Base-by-base conservation (phyloP, 139 green algal genomes). In the Mychonastes homosphaera region DNA sequence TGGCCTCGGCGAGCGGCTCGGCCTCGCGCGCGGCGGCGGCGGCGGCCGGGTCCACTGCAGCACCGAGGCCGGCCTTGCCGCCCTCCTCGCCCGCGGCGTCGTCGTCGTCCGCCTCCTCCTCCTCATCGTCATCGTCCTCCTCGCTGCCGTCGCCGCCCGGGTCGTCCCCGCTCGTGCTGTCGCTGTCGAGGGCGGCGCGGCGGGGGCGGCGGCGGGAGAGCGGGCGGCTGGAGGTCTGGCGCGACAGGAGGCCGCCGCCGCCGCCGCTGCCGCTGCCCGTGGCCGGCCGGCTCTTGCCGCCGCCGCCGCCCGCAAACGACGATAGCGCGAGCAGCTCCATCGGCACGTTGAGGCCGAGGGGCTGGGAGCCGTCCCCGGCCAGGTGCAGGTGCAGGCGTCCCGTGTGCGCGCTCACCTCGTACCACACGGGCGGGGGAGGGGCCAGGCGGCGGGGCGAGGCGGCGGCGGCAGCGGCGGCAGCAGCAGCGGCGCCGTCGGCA, bases 311-410 rank as follows among this genome's bases (percentile, higher is more conserved):
- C 9, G 7, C 24, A 18, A 23, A 6, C 41, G 5, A 48, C 5
- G 8, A 48, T 13, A 82, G 48, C 18, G 58, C 18, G 33, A 90
- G 72, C n/a, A 71, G 28, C 29, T 91, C 84, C 46, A 87, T 38
- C 0, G 85, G 83, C 47, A 91, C 32, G 15, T 60, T 84, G 24
- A 92, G 64, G 6, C 79, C 80, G 52, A 87, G 58, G 2, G 75
- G 80, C 6, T n/a, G 34, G 26, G 19, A 59, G 36, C 86, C 84
- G 52, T 92, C 81, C 9, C 48, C 26, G 0, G 63, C 56, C 4
- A 69, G 43, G 63, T 95, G 85, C 27, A 88, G 76, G 70, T 95
- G 87, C 39, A 92, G 39, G 1, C 87, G 68, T 9, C 63, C 55
- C 1, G 81, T 91, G 83, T 90, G 73, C 3, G 19, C 18, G 33